These are phyloP conservation scores for Xylariaceae sp. DNA, from an alignment of 2,329 filamentous ascomycete genomes.

Conservation along the genomic window DNA sequence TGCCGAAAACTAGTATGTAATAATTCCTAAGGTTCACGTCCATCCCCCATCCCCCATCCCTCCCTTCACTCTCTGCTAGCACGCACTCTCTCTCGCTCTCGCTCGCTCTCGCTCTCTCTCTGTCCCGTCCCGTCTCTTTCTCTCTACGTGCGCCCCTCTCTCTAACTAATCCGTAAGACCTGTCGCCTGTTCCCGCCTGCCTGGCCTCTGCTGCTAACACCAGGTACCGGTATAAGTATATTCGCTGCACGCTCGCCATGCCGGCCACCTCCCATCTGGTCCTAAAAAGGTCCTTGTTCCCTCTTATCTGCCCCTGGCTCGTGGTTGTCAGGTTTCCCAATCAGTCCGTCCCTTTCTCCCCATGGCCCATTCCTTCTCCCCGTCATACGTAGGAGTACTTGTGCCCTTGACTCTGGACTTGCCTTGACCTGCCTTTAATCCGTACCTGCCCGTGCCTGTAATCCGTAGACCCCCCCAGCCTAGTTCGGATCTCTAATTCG, in stretches of 20 bases:
- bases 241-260: not conserved
- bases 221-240: no score
- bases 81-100: not conserved
- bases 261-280: conserved; percentile 7
- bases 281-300: not conserved
- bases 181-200: no score
- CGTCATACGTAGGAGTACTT: conserved; percentile 18
- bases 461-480: conserved; percentile 20
- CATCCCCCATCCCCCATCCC: conserved; percentile 6
- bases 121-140: not conserved
- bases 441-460: no score
- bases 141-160: conserved; percentile 10
- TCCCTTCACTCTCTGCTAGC: conserved; percentile 18
- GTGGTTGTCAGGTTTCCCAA: conserved; percentile 17
- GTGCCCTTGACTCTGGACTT: not conserved
- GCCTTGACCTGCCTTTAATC: no score
- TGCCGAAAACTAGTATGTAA: conserved; percentile 22
- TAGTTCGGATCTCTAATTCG: conserved; percentile 37
- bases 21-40: conserved; percentile 15
- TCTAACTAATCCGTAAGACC: not conserved
- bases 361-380: not conserved
- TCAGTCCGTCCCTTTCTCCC: conserved; percentile 21
- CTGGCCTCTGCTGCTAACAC: no score
- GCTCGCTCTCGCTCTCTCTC: no score
- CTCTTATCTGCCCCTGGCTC: conserved; percentile 5